phyloP scores from a whole-genome alignment of 2,329 filamentous ascomycete species.

The Aspergillus quadrilineatus region DNA sequence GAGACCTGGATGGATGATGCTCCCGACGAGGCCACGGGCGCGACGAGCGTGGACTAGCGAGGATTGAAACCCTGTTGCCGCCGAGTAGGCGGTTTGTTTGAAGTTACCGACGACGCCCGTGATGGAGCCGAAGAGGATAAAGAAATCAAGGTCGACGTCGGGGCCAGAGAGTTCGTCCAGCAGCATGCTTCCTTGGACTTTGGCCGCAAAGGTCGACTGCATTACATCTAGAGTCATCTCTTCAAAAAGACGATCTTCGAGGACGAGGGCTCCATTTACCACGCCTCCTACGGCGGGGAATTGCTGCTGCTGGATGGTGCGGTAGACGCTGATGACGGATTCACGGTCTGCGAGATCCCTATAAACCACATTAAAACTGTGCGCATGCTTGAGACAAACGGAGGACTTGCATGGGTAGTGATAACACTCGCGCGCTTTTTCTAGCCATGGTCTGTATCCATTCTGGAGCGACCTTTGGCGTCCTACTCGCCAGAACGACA shows the following conservation, averaged over 20 bases:
- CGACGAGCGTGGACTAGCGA: neutral
- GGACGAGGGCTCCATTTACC: constrained; percentile 37
- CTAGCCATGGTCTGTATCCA: constrained; percentile 9
- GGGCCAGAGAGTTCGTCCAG: neutral
- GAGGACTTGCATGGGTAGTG: neutral
- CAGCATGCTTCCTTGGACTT: constrained; percentile 1
- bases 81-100: neutral
- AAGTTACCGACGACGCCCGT: neutral
- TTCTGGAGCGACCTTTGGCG: constrained; percentile 18
- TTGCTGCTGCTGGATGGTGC: constrained; percentile 18
- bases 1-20: neutral
- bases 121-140: neutral
- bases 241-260: constrained; percentile 25
- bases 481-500: constrained; percentile 27
- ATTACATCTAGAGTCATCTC: constrained; percentile 3
- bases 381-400: neutral
- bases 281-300: constrained; percentile 37
- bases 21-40: neutral
- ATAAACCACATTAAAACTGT: neutral
- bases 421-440: neutral
- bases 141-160: neutral
- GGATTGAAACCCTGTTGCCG: neutral
- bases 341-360: constrained; percentile 10
- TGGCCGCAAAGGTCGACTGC: neutral
- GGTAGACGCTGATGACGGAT: constrained; percentile 12